Percentiles rank a stretch among this genome's conserved stretches.
Evolutionary conservation across 2,329 filamentous ascomycete species (phyloP).

Genomic region (Claviceps humidiphila): DNA sequence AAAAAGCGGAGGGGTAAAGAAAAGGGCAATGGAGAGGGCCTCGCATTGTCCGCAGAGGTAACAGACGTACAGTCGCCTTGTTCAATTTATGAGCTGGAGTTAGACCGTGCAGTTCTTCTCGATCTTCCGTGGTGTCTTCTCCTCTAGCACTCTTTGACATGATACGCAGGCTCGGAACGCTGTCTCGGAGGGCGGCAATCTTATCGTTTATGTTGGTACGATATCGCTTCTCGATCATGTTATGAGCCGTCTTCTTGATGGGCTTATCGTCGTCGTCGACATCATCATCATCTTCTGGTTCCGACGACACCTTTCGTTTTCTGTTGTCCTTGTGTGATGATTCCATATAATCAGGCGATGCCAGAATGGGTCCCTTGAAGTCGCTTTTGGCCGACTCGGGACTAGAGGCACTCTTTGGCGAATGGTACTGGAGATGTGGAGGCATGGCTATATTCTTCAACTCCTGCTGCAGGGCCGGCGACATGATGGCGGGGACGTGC

Average conservation of each 20-base stretch:
- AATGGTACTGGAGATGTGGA: slow-evolving; percentile 45
- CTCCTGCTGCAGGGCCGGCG: slow-evolving; percentile 38
- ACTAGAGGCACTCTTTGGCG: slow-evolving; percentile 44
- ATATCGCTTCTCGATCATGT: slow-evolving; percentile 97
- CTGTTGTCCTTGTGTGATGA: slow-evolving; percentile 36
- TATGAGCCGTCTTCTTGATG: slow-evolving; percentile 86
- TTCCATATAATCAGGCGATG: slow-evolving; percentile 44
- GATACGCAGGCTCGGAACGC: slow-evolving; percentile 77
- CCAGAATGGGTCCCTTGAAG: slow-evolving; percentile 32
- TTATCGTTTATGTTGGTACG: slow-evolving; percentile 95
- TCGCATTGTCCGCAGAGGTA: neutral
- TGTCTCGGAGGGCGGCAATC: slow-evolving; percentile 82
- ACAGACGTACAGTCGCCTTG: slow-evolving; percentile 64
- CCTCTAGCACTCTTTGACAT: slow-evolving; percentile 61
- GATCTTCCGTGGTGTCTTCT: slow-evolving; percentile 58
- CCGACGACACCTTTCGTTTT: slow-evolving; percentile 58
- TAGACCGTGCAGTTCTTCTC: slow-evolving; percentile 61
- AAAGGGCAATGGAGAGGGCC: neutral
- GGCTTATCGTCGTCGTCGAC: slow-evolving; percentile 42
- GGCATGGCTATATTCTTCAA: slow-evolving; percentile 53
- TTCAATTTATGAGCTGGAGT: slow-evolving; percentile 89
- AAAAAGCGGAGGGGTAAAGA: neutral
- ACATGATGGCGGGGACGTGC: slow-evolving; percentile 25
- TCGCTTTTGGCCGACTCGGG: slow-evolving; percentile 41
- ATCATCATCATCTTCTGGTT: slow-evolving; percentile 39